Percentiles rank a stretch among this genome's conserved stretches.
Evolutionary conservation across 78 protist genomes (phyloP).

Genomic region (Cavenderia fasciculata): DNA sequence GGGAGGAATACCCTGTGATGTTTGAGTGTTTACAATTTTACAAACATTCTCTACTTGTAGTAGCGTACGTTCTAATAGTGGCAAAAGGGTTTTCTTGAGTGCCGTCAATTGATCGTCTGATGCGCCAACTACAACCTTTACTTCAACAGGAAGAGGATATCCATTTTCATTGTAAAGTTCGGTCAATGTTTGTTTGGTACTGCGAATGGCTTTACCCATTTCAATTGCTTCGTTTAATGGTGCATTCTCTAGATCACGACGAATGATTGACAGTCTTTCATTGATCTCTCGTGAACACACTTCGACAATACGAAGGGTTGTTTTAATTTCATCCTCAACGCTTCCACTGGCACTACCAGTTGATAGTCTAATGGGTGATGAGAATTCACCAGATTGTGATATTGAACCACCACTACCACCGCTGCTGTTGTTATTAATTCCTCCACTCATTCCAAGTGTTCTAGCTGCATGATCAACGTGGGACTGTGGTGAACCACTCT

Average conservation of each 20-base stretch:
- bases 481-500: neutral
- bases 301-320: constrained; percentile 25
- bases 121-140: neutral
- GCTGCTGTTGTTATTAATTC: neutral
- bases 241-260: neutral
- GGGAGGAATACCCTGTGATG: neutral
- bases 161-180: constrained; percentile 33
- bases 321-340: neutral
- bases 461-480: neutral
- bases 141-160: constrained; percentile 16
- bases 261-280: neutral
- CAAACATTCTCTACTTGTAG: constrained; percentile 13
- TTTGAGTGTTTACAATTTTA: neutral
- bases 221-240: constrained; percentile 35
- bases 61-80: constrained; percentile 30
- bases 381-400: neutral
- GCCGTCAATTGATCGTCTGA: constrained; percentile 45
- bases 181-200: constrained; percentile 15
- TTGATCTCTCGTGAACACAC: constrained; percentile 28
- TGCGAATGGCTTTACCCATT: constrained; percentile 47
- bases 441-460: neutral
- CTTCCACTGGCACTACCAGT: neutral
- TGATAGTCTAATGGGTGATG: neutral
- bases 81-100: constrained; percentile 36
- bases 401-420: too few species aligned